phyloP scores from a whole-genome alignment of 306 rosid species.

The Geum urbanum region DNA sequence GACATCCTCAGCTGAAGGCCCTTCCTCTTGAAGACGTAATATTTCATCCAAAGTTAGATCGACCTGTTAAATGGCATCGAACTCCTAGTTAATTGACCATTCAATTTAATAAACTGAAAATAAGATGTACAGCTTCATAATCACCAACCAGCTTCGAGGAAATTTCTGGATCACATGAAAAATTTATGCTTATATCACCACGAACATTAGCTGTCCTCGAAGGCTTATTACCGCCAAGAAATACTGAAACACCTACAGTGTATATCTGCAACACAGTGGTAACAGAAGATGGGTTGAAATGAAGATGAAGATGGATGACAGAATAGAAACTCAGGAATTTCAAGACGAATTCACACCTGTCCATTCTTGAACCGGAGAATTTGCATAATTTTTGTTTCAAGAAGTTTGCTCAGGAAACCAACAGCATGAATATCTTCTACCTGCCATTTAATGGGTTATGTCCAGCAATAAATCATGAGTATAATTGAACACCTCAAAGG shows the following conservation, averaged over 20 bases:
- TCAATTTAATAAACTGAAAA: slow-evolving; percentile 6
- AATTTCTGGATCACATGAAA: slow-evolving; percentile 93
- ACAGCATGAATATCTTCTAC: slow-evolving; percentile 86
- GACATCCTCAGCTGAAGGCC: slow-evolving; percentile 81
- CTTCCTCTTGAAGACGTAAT: slow-evolving; percentile 86
- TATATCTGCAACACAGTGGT: slow-evolving; percentile 59
- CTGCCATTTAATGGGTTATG: slow-evolving; percentile 40
- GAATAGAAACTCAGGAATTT: slow-evolving; percentile 12
- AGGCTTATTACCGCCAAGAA: slow-evolving; percentile 95
- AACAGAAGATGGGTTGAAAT: slow-evolving; percentile 14
- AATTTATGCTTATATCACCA: slow-evolving; percentile 84
- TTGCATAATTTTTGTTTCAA: slow-evolving; percentile 88
- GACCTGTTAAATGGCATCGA: slow-evolving; percentile 51
- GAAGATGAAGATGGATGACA: slow-evolving; percentile 18
- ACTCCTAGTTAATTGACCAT: slow-evolving; percentile 17
- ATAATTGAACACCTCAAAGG: slow-evolving; percentile 17
- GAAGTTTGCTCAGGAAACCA: slow-evolving; percentile 90
- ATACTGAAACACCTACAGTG: slow-evolving; percentile 79
- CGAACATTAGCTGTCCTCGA: slow-evolving; percentile 77
- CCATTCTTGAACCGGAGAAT: slow-evolving; percentile 96
- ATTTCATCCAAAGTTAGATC: slow-evolving; percentile 88
- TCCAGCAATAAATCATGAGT: slow-evolving; percentile 18
- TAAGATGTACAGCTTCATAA: slow-evolving; percentile 2
- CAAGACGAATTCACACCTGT: slow-evolving; percentile 47
- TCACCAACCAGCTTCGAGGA: slow-evolving; percentile 77